Conservation (phyloP, 2,329 filamentous ascomycete genomes). For the Arthroderma uncinatum region DNA sequence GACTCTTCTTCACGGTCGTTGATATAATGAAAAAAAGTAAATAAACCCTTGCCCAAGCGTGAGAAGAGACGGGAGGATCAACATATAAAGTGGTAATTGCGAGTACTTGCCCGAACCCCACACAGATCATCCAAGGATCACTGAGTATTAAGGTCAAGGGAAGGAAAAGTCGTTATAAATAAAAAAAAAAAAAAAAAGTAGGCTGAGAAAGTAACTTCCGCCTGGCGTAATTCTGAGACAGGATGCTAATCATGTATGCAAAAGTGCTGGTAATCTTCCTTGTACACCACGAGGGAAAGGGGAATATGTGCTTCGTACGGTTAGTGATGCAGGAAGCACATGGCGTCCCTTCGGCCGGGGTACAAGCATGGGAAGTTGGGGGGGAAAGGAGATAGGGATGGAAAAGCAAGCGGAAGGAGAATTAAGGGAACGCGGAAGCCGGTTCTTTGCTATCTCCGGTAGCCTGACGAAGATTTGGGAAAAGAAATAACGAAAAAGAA, state of each 20-base stretch:
- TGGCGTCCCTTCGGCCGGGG: background rate
- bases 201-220: background rate
- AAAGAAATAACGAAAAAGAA: background rate
- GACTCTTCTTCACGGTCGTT: background rate
- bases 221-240: background rate
- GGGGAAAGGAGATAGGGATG: background rate
- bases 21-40: background rate
- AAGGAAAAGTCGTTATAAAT: background rate
- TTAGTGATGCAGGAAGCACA: background rate
- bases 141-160: background rate
- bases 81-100: background rate
- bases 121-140: slow-evolving; percentile 3
- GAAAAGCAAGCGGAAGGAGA: background rate
- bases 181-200: background rate
- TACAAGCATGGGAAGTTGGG: background rate
- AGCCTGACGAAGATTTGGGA: background rate
- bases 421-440: background rate
- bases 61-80: too few relatives aligned
- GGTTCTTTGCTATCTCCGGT: background rate
- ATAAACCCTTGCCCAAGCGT: background rate
- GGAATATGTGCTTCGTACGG: background rate
- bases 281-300: background rate
- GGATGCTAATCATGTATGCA: background rate
- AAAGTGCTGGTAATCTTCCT: background rate
- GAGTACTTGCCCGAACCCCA: background rate